Evolutionary conservation across 1,284 basidiomycete species (phyloP).

Genomic region (Apiotrichum akiyoshidainum): DNA sequence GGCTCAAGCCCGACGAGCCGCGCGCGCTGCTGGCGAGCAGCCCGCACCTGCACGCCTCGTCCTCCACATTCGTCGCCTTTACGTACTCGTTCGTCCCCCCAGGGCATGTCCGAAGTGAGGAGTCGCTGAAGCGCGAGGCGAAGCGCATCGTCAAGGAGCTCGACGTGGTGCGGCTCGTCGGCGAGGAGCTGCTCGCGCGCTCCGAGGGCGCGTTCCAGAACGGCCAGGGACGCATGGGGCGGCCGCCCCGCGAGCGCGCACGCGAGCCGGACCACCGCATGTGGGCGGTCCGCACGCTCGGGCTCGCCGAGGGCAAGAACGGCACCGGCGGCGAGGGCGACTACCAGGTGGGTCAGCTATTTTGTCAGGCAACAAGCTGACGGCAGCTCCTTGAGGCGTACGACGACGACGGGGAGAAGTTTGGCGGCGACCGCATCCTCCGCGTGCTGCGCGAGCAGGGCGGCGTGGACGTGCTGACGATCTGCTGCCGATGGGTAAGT

Average conservation of each 20-base stretch:
- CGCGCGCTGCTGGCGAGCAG: constrained; percentile 31
- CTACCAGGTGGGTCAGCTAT: constrained; percentile 35
- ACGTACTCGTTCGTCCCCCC: constrained; percentile 34
- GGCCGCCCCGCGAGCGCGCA: constrained; percentile 30
- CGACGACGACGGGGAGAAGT: constrained; percentile 48
- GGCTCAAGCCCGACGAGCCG: constrained; percentile 38
- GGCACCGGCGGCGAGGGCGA: constrained; percentile 45
- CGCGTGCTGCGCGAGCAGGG: constrained; percentile 33
- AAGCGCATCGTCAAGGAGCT: constrained; percentile 36
- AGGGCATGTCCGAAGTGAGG: constrained; percentile 21
- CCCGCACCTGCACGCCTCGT: constrained; percentile 34
- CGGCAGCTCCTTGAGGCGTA: constrained; percentile 38
- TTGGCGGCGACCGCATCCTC: constrained; percentile 43
- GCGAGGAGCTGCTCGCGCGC: constrained; percentile 22
- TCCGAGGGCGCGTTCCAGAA: constrained; percentile 39
- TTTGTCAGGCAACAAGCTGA: neutral
- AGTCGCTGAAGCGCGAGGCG: constrained; percentile 33
- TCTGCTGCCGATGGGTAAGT: constrained; percentile 44
- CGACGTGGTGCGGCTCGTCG: constrained; percentile 35
- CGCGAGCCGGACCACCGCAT: constrained; percentile 48
- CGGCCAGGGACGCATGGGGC: constrained; percentile 30
- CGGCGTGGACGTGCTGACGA: constrained; percentile 41
- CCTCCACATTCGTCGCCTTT: constrained; percentile 42
- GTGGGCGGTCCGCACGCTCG: constrained; percentile 43
- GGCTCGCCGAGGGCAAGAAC: constrained; percentile 38